A percentile compares a stretch with the other conserved stretches of the same genome.
Evolutionary conservation across 331 rosid genomes (phyloP).

Genomic region (Cucumis variabilis): DNA sequence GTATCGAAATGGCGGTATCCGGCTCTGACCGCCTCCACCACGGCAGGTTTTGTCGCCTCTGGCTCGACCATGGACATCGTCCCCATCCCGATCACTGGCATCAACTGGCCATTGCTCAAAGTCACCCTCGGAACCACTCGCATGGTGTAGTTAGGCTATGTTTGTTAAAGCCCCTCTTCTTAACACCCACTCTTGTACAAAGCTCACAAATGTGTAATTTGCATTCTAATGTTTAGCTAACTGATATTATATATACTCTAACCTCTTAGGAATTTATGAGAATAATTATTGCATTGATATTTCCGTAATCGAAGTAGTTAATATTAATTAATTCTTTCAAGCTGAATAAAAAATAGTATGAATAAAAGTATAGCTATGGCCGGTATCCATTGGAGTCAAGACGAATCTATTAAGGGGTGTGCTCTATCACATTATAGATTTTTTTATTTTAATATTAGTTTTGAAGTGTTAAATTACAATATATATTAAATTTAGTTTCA

Average conservation of each 20-base stretch:
- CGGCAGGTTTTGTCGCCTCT: background rate
- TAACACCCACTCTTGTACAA: background rate
- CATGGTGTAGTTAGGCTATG: background rate
- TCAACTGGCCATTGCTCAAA: conserved; percentile 12
- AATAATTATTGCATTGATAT: background rate
- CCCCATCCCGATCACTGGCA: conserved; percentile 17
- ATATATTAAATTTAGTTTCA: too few species aligned
- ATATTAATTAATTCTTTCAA: background rate
- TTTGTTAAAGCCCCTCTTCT: background rate
- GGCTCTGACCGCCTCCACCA: conserved; percentile 39
- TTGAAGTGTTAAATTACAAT: too few species aligned
- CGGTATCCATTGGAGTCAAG: background rate
- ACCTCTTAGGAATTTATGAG: background rate
- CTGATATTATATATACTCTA: background rate
- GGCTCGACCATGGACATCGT: conserved; percentile 8
- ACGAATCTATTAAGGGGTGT: too few species aligned
- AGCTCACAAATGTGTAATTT: background rate
- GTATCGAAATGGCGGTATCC: conserved; percentile 51
- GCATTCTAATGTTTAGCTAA: background rate
- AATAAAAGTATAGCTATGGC: background rate
- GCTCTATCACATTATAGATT: too few species aligned
- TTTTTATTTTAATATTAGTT: too few species aligned
- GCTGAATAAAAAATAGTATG: background rate
- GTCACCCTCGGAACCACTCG: background rate
- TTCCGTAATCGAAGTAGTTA: background rate